These are phyloP conservation scores for Grigorovia humatica DNA, from an alignment of 805 yeast genomes.

Conservation along the genomic window DNA sequence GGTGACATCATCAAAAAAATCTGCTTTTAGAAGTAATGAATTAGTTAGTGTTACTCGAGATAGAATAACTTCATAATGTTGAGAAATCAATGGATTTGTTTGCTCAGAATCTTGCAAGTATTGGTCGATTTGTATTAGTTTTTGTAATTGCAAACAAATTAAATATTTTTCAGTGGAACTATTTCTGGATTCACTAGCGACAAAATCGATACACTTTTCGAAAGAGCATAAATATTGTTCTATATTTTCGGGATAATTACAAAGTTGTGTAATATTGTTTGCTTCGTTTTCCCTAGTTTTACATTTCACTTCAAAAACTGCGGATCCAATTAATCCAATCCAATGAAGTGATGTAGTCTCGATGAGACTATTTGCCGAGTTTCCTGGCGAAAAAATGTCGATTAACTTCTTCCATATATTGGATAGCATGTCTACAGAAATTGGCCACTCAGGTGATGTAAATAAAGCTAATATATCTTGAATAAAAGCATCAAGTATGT, in stretches of 20 bases:
- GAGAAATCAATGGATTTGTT: background rate
- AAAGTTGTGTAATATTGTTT: slow-evolving; percentile 15
- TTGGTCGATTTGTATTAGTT: slow-evolving; percentile 10
- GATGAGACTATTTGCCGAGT: slow-evolving; percentile 30
- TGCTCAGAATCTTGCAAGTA: slow-evolving; percentile 8
- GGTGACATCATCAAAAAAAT: slow-evolving; percentile 2
- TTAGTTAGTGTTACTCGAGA: background rate
- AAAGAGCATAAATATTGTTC: slow-evolving; percentile 11
- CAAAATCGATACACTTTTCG: slow-evolving; percentile 8
- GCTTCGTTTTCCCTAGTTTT: slow-evolving; percentile 10
- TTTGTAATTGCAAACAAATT: slow-evolving; percentile 12
- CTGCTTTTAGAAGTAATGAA: background rate
- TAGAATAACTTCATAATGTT: background rate
- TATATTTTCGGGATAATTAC: slow-evolving; percentile 17
- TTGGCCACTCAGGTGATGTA: slow-evolving; percentile 51
- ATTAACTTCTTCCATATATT: slow-evolving; percentile 38
- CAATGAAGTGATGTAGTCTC: slow-evolving; percentile 49
- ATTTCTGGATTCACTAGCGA: background rate
- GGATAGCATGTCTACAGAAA: slow-evolving; percentile 40
- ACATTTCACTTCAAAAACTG: slow-evolving; percentile 29
- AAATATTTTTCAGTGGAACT: slow-evolving; percentile 8
- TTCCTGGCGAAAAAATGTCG: slow-evolving; percentile 28
- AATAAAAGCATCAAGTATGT: slow-evolving; percentile 41
- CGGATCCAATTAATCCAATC: slow-evolving; percentile 50
- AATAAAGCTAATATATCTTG: slow-evolving; percentile 47